Evolutionary conservation across 495 filamentous ascomycete genomes (phyloP), one percentile per base, ranked within the genome.

Genomic region (Extremus antarcticus): DNA sequence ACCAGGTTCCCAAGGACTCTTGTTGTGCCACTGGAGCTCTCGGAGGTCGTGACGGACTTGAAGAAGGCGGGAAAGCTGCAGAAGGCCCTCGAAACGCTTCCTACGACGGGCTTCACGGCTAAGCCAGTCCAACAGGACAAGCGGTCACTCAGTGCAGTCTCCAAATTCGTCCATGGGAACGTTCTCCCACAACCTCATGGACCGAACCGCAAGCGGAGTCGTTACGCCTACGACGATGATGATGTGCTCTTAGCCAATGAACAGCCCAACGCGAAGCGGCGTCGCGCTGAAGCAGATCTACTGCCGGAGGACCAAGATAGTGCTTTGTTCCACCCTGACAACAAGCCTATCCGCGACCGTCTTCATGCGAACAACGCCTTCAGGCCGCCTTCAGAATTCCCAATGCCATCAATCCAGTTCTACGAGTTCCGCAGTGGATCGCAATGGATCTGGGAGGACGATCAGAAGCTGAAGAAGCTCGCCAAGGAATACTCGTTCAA

Each of bases 401-500:
- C 76, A 0, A 95, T 96, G 87, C 92, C 92, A 3, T 81, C 84
- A 17, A 83, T 87, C 60, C 78, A 76, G 39, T 98, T 96, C 68
- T 96, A 90, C 62, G 94, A 98, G 68, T 81, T 74, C 50, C 76
- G 94, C 17, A 77, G 74, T 46, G 82, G 88, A 3, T 96, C 92
- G 19, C 88, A 95, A 61, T 98, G 92, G 92, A 88, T 86, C 0
- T 78, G 78, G 62, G 74, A 82, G 3, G 92, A 98, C 65, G 92
- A 98, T 61, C 87, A 96, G 59, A 86, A 90, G 65, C 74, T 98
- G 20, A 86, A 87, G 49, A 76, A 75, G 21, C 72, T 94, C 41
- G 91, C 94, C 15, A 84, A 88, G 60, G 90, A 96, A 53, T 95
- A 90, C 63, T 86, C 88, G 0, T 95, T 95, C 69, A 97, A 98